phyloP scores from a whole-genome alignment of 257 asterid species.

The Handroanthus guayacan region DNA sequence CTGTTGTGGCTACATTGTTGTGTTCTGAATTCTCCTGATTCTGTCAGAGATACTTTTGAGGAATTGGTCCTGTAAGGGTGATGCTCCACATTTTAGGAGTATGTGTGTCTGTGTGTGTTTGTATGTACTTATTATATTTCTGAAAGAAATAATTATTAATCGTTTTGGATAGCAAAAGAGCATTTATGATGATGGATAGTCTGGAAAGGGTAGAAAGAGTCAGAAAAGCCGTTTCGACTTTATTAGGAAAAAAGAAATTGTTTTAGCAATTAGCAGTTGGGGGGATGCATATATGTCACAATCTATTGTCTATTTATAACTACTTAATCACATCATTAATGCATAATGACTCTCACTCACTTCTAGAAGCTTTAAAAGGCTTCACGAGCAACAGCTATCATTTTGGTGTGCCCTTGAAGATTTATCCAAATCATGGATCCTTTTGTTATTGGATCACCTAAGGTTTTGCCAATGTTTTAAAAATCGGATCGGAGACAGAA shows the following conservation, averaged over 20 bases:
- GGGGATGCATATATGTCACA: constrained; percentile 14
- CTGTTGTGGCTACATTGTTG: constrained; percentile 13
- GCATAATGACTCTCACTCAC: constrained; percentile 26
- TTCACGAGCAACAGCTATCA: not conserved
- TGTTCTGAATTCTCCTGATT: constrained; percentile 32
- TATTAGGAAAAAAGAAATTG: not conserved
- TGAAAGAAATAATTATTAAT: no score
- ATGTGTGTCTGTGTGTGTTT: not conserved
- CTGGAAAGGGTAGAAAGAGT: constrained; percentile 14
- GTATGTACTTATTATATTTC: no score
- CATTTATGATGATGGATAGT: not conserved
- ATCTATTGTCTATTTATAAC: constrained; percentile 32
- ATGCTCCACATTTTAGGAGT: not conserved
- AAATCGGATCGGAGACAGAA: no score
- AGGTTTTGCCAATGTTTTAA: no score
- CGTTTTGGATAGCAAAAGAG: no score
- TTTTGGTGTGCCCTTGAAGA: constrained; percentile 22
- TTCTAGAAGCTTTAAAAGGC: constrained; percentile 19
- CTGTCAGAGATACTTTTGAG: constrained; percentile 36
- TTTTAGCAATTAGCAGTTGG: constrained; percentile 41
- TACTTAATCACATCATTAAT: constrained; percentile 40
- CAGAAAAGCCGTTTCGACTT: constrained; percentile 27
- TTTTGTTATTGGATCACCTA: no score
- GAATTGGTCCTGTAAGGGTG: constrained; percentile 20
- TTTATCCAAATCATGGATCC: not conserved